Conservation (phyloP, 2,329 filamentous ascomycete species). For the Calonectria multiphialidica region DNA sequence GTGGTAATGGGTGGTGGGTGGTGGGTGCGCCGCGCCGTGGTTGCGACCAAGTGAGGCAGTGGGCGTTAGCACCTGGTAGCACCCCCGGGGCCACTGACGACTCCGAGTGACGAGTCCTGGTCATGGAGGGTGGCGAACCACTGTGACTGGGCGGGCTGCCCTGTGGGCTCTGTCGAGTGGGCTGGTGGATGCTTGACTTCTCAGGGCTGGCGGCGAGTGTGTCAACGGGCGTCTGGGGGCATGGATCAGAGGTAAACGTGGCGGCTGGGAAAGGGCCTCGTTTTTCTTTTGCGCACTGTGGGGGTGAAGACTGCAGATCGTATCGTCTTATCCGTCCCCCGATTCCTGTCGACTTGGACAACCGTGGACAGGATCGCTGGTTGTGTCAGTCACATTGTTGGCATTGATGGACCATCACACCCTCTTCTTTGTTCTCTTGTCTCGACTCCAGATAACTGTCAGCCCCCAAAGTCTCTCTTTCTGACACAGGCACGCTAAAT, state of each 20-base stretch:
- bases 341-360: slow-evolving; percentile 15
- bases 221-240: slow-evolving; percentile 35
- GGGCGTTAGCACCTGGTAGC: slow-evolving; percentile 38
- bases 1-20: slow-evolving; percentile 24
- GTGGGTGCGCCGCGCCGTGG: slow-evolving; percentile 15
- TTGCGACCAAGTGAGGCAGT: slow-evolving; percentile 34
- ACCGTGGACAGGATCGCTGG: background rate
- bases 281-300: slow-evolving; percentile 34
- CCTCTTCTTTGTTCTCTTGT: slow-evolving; percentile 6
- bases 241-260: slow-evolving; percentile 43
- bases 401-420: background rate
- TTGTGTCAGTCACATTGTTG: background rate
- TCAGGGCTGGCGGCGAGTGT: slow-evolving; percentile 28
- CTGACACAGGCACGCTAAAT: slow-evolving; percentile 10
- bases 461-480: slow-evolving; percentile 13
- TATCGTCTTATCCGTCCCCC: background rate
- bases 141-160: slow-evolving; percentile 39
- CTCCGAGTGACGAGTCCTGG: slow-evolving; percentile 11
- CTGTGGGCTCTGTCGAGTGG: slow-evolving; percentile 21
- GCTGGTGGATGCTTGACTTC: slow-evolving; percentile 22
- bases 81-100: slow-evolving; percentile 31
- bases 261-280: slow-evolving; percentile 34
- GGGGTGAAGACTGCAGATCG: slow-evolving; percentile 9
- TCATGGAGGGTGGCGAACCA: slow-evolving; percentile 38
- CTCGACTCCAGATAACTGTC: slow-evolving; percentile 7